These are phyloP conservation scores for Apocynum venetum DNA, from an alignment of 257 asterid species.

Conservation along the genomic window DNA sequence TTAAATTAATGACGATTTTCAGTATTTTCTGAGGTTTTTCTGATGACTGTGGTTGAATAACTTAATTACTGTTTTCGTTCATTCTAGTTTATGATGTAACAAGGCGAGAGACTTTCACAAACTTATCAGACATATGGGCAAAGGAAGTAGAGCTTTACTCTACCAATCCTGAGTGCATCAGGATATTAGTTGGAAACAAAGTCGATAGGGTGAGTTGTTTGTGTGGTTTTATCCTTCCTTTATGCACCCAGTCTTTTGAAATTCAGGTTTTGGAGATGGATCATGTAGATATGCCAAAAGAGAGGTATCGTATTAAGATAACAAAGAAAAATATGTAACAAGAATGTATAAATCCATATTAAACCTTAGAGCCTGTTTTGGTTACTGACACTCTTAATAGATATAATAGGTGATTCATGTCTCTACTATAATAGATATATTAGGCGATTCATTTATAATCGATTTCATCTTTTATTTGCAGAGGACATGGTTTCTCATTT, in stretches of 20 bases:
- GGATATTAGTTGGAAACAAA: slow-evolving; percentile 81
- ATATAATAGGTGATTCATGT: too few relatives aligned
- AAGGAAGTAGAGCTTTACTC: slow-evolving; percentile 67
- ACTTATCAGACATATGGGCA: slow-evolving; percentile 58
- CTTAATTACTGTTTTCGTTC: background rate
- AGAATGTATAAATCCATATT: too few relatives aligned
- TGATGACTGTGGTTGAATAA: slow-evolving; percentile 1
- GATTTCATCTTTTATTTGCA: background rate
- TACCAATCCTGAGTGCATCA: slow-evolving; percentile 69
- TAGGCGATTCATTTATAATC: background rate
- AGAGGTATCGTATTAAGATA: too few relatives aligned
- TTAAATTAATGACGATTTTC: background rate
- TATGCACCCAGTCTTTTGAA: too few relatives aligned
- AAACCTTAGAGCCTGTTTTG: too few relatives aligned
- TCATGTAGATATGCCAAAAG: too few relatives aligned
- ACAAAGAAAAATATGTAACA: too few relatives aligned
- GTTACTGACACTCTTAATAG: too few relatives aligned
- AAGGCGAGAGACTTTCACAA: slow-evolving; percentile 72
- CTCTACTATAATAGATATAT: too few relatives aligned
- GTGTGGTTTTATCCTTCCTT: slow-evolving; percentile 5
- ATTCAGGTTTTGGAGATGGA: too few relatives aligned
- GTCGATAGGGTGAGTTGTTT: slow-evolving; percentile 63
- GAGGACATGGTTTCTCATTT: background rate
- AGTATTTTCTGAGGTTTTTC: background rate
- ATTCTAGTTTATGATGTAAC: slow-evolving; percentile 75